A percentile compares a stretch with the other conserved stretches of the same genome.
These are phyloP conservation scores for Trichoderma semiorbis DNA, from an alignment of 2,329 filamentous ascomycete genomes.

Conservation along the genomic window DNA sequence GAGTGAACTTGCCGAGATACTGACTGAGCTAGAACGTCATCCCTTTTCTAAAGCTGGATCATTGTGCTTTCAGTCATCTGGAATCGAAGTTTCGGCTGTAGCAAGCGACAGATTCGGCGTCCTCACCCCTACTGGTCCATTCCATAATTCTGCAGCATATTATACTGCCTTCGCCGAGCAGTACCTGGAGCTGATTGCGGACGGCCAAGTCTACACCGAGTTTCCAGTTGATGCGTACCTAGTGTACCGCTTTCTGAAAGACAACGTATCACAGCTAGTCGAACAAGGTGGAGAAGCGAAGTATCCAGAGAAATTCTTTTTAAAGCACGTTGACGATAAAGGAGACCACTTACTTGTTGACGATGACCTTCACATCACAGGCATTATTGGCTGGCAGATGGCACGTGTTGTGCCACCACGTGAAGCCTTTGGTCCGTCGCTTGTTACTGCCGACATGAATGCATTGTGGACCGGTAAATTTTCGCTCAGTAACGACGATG, in stretches of 20 bases:
- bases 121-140: background rate
- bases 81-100: background rate
- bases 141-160: background rate
- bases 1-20: background rate
- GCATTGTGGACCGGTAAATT: background rate
- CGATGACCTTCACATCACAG: background rate
- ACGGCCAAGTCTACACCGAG: background rate
- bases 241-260: background rate
- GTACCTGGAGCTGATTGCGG: background rate
- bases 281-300: background rate
- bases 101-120: background rate
- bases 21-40: background rate
- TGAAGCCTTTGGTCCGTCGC: background rate
- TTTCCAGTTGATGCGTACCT: background rate
- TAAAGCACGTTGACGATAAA: background rate
- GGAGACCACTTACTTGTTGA: background rate
- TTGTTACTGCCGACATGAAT: background rate
- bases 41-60: background rate
- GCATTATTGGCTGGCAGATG: background rate
- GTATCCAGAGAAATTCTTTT: background rate
- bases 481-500: background rate
- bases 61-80: background rate
- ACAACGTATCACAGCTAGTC: background rate
- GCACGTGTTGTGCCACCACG: background rate
- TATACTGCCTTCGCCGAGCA: background rate